Base-by-base conservation (phyloP, 768 basidiomycete genomes). In the Suillus placidus region DNA sequence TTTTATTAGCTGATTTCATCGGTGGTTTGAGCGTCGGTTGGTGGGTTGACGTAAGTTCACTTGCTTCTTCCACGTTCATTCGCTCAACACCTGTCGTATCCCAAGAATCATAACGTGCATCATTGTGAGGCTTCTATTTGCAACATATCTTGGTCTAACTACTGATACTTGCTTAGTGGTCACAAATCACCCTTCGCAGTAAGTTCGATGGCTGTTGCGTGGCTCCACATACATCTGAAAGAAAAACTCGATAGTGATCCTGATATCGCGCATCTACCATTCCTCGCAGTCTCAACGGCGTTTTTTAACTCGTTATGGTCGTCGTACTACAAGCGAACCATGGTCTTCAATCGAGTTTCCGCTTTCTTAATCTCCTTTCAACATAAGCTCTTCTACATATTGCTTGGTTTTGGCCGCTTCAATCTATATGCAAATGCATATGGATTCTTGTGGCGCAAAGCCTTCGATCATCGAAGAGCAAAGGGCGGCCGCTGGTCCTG, bases 181-280 rank as follows among this genome's bases (percentile, higher is more conserved):
- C 61, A 92, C 97, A n/a, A 98, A 99, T 73, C 94, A 98, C 69
- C 95, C 95, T 6, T 90, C 95, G 55, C 97, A 99, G 89, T 95
- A 83, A 66, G 89, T 79, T 26, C 35, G 4, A 42, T 32, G 45
- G 30, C 66, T 43, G 23, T 16, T 23, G 35, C 49, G 49, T 60
- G 3, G 18, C 61, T 38, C 20, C 60, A 23, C 26, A 16, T 32
- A 40, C 34, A 43, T 62, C 38, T 30, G 35, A n/a, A 34, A 23
- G 20, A 57, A 57, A 26, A 49, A 38, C 34, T 34, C 63, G 30
- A 23, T 68, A 93, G 91, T 73, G 92, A 94, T 73, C 92, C 92
- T 2, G 92, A 93, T 73, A 93, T 94, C 66, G 87, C 89, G 74
- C 90, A 94, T 72, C 80, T 99, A 20, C 97, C 97, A 16, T 97